Evolutionary conservation across 805 yeast genomes (phyloP).

Genomic region (Candida boleticola): DNA sequence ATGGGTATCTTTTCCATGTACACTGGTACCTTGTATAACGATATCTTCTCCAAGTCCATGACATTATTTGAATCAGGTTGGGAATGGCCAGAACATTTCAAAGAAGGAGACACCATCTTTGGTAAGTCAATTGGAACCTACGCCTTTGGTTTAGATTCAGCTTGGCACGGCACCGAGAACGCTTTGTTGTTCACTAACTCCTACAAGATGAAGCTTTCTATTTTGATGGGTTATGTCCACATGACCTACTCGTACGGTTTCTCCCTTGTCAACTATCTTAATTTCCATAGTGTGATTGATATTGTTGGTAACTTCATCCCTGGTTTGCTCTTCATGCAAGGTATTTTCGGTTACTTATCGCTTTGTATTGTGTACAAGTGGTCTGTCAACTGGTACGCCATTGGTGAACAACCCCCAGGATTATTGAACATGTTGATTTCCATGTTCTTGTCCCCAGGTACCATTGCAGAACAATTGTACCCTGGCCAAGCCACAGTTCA

Average conservation of each 20-base stretch:
- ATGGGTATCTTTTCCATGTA: slow-evolving; percentile 97
- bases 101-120: slow-evolving; percentile 64
- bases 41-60: slow-evolving; percentile 88
- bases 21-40: slow-evolving; percentile 93
- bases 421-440: slow-evolving; percentile 90
- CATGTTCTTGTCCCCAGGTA: slow-evolving; percentile 95
- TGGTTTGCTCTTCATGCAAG: slow-evolving; percentile 91
- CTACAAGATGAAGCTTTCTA: slow-evolving; percentile 94
- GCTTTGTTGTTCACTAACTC: slow-evolving; percentile 87
- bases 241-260: slow-evolving; percentile 89
- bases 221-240: slow-evolving; percentile 90
- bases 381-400: slow-evolving; percentile 86
- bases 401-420: slow-evolving; percentile 83
- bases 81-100: slow-evolving; percentile 82
- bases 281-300: slow-evolving; percentile 71
- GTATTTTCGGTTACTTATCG: slow-evolving; percentile 90
- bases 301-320: slow-evolving; percentile 92
- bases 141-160: slow-evolving; percentile 83
- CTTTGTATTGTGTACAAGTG: slow-evolving; percentile 89
- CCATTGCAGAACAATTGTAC: slow-evolving; percentile 75
- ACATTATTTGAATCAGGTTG: slow-evolving; percentile 86
- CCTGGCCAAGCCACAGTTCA: slow-evolving; percentile 79
- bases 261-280: slow-evolving; percentile 75
- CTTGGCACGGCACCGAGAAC: slow-evolving; percentile 98
- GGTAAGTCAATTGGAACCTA: slow-evolving; percentile 72